Conservation (phyloP, 192 early-diverging fungal genomes). For the Linnemannia schmuckeri region DNA sequence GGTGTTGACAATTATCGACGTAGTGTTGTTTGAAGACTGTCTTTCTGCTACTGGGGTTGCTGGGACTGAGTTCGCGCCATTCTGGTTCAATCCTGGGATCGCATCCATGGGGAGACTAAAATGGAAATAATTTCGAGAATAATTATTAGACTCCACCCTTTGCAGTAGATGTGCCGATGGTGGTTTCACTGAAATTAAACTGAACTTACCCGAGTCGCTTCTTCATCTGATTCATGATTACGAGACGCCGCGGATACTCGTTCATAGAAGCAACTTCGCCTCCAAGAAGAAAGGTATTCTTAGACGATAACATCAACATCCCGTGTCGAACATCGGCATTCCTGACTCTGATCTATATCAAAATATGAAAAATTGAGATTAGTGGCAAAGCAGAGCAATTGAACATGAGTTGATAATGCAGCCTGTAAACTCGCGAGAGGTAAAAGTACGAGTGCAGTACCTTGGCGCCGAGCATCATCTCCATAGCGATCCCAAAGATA, state of each 20-base stretch:
- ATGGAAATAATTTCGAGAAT: not conserved
- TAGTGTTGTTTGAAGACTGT: not conserved
- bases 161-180: not conserved
- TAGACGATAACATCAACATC: constrained; percentile 23
- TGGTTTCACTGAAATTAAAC: not conserved
- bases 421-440: not conserved
- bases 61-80: not conserved
- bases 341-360: constrained; percentile 28
- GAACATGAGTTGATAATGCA: not conserved
- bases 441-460: constrained; percentile 7
- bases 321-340: constrained; percentile 43
- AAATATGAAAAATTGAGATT: not conserved
- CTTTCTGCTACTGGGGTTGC: not conserved
- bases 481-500: constrained; percentile 35
- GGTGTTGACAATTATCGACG: not conserved
- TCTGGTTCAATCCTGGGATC: not conserved
- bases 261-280: constrained; percentile 53
- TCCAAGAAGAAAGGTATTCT: constrained; percentile 28
- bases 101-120: constrained; percentile 27
- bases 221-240: constrained; percentile 50
- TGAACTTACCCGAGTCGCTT: constrained; percentile 41
- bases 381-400: not conserved
- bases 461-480: constrained; percentile 54
- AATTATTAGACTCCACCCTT: not conserved
- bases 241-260: constrained; percentile 28